These are phyloP conservation scores for Mortierella sp. DNA, from an alignment of 371 early-diverging fungal species.

Conservation along the genomic window DNA sequence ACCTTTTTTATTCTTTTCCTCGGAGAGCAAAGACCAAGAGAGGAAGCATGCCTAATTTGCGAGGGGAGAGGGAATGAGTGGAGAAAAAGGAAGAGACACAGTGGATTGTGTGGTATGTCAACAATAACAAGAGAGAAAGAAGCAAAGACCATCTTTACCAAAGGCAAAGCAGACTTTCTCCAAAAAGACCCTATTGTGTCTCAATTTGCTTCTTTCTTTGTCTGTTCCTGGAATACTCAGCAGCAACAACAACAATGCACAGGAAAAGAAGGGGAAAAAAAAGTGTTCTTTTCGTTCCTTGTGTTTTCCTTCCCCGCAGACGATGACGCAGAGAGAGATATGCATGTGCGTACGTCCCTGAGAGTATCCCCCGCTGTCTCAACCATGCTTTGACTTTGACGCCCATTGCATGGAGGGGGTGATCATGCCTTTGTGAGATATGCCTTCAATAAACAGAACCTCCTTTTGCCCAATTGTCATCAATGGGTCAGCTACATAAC, in stretches of 20 bases:
- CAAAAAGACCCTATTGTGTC: neutral
- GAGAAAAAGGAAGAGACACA: too few species aligned
- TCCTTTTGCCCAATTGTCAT: too few species aligned
- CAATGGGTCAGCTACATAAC: too few species aligned
- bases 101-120: slow-evolving; percentile 7
- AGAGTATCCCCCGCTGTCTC: neutral
- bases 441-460: too few species aligned
- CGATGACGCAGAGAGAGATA: neutral
- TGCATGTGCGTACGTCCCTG: neutral
- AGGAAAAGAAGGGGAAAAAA: too few species aligned
- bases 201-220: neutral
- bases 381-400: neutral
- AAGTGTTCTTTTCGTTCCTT: neutral
- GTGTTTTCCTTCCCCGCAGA: neutral
- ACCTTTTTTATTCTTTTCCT: neutral
- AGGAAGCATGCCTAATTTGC: neutral
- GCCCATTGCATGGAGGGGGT: neutral
- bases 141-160: neutral
- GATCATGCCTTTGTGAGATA: neutral
- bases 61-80: neutral
- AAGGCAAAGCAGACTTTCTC: neutral
- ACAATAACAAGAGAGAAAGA: neutral
- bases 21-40: neutral
- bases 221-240: neutral
- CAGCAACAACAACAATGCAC: neutral